phyloP scores from a whole-genome alignment of 345 rosid species.

The Triadica sebifera region DNA sequence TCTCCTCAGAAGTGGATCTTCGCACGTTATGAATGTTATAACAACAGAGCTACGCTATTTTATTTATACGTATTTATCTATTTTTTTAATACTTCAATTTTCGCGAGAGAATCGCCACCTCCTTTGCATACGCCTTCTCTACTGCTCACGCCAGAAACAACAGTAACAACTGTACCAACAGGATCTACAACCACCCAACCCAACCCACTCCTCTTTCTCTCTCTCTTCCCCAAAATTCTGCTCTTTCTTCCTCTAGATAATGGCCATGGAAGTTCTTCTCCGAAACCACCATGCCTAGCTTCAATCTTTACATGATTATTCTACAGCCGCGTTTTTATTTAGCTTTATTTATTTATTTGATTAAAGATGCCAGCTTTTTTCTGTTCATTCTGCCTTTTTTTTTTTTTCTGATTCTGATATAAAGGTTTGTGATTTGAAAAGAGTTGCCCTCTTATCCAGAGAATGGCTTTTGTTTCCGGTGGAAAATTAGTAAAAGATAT shows the following conservation, averaged over 20 bases:
- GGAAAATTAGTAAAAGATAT: background rate
- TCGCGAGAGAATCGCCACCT: slow-evolving; percentile 17
- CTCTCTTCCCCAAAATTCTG: background rate
- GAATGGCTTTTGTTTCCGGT: background rate
- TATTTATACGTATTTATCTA: background rate
- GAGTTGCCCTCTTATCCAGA: background rate
- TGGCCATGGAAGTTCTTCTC: background rate
- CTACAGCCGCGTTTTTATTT: slow-evolving; percentile 1
- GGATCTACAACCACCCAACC: slow-evolving; percentile 22
- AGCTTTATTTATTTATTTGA: background rate
- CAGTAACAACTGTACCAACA: slow-evolving; percentile 7
- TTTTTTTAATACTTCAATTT: background rate
- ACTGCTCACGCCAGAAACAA: slow-evolving; percentile 20
- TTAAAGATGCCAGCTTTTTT: slow-evolving; percentile 1
- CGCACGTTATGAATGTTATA: slow-evolving; percentile 50
- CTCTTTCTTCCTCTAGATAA: slow-evolving; percentile 6
- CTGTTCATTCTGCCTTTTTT: slow-evolving; percentile 8
- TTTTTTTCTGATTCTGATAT: slow-evolving; percentile 24
- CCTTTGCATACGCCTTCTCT: slow-evolving; percentile 21
- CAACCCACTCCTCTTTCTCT: slow-evolving; percentile 23
- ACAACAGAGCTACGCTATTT: background rate
- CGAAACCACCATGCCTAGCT: background rate
- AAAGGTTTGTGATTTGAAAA: slow-evolving; percentile 21
- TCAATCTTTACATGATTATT: background rate
- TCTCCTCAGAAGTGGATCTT: slow-evolving; percentile 56